phyloP scores from a whole-genome alignment of 1,284 basidiomycete genomes.

The Ustanciosporium gigantosporum region DNA sequence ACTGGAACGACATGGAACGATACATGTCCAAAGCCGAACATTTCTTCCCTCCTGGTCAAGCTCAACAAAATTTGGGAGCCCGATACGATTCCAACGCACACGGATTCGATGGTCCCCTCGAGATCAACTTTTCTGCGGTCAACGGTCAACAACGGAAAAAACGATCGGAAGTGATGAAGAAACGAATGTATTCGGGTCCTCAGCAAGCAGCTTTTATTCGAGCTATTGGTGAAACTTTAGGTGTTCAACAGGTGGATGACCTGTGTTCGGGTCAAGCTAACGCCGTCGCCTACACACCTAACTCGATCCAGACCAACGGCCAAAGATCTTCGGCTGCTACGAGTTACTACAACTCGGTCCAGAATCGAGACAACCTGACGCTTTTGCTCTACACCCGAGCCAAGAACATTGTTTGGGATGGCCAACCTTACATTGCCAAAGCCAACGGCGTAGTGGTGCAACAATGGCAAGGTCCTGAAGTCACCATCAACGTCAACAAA shows the following conservation, averaged over 20 bases:
- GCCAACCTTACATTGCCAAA: constrained; percentile 12
- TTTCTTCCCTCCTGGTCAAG: constrained; percentile 67
- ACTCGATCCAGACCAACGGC: constrained; percentile 34
- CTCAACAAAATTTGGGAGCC: constrained; percentile 66
- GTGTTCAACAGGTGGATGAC: constrained; percentile 65
- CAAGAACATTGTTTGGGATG: constrained; percentile 48
- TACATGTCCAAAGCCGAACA: constrained; percentile 69
- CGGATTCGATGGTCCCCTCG: constrained; percentile 67
- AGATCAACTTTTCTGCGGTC: constrained; percentile 63
- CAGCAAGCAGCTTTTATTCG: constrained; percentile 67
- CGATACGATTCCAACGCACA: constrained; percentile 64
- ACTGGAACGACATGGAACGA: constrained; percentile 66
- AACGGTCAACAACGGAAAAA: constrained; percentile 47
- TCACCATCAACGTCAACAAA: constrained; percentile 53
- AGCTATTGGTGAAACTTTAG: constrained; percentile 65
- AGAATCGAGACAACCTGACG: constrained; percentile 70
- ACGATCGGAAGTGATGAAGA: constrained; percentile 26
- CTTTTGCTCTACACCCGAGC: constrained; percentile 62
- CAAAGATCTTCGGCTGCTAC: constrained; percentile 61
- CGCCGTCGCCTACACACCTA: constrained; percentile 67
- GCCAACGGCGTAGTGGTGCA: constrained; percentile 8
- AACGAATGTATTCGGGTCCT: constrained; percentile 67
- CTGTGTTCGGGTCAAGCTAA: constrained; percentile 68
- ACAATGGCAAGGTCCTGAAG: constrained; percentile 2
- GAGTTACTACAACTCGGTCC: constrained; percentile 64